Percentiles rank a stretch among this genome's conserved stretches.
Evolutionary conservation across 768 basidiomycete genomes (phyloP).

Genomic region (Melanogaster broomeanus): DNA sequence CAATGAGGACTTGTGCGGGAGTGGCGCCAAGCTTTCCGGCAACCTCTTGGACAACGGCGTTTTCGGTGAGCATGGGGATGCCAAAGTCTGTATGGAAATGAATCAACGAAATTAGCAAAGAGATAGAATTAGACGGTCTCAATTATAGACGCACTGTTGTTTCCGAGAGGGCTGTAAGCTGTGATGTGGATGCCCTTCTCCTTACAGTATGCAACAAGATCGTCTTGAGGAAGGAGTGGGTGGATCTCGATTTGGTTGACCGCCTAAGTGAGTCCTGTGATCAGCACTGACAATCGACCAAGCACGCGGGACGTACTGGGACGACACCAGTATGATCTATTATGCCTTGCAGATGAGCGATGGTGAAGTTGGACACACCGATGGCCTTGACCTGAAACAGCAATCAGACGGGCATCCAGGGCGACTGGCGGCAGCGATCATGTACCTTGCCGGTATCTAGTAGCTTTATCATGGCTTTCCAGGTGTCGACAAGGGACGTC

Average conservation of each 20-base stretch:
- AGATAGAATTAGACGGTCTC: neutral
- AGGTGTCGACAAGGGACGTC: conserved; percentile 73
- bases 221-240: conserved; percentile 75
- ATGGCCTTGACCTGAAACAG: conserved; percentile 56
- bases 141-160: conserved; percentile 61
- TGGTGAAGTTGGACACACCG: conserved; percentile 84
- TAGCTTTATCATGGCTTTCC: conserved; percentile 77
- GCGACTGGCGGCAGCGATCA: too few species aligned
- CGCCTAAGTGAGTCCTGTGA: conserved; percentile 34
- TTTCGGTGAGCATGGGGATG: conserved; percentile 67
- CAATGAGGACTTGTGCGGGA: conserved; percentile 80
- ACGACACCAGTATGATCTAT: conserved; percentile 69
- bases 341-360: conserved; percentile 65
- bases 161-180: conserved; percentile 77
- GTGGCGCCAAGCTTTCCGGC: conserved; percentile 65
- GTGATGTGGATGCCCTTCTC: conserved; percentile 69
- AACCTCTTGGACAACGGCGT: conserved; percentile 59
- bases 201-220: conserved; percentile 70
- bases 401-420: conserved; percentile 1
- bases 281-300: conserved; percentile 1
- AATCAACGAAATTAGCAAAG: neutral
- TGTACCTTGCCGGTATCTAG: conserved; percentile 66
- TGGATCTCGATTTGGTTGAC: conserved; percentile 86
- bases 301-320: conserved; percentile 47
- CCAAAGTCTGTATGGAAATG: conserved; percentile 45